Percentiles rank a stretch among this genome's conserved stretches.
These are phyloP conservation scores for Symbiodinium pilosum DNA, from an alignment of 73 alveolate species.

Conservation along the genomic window DNA sequence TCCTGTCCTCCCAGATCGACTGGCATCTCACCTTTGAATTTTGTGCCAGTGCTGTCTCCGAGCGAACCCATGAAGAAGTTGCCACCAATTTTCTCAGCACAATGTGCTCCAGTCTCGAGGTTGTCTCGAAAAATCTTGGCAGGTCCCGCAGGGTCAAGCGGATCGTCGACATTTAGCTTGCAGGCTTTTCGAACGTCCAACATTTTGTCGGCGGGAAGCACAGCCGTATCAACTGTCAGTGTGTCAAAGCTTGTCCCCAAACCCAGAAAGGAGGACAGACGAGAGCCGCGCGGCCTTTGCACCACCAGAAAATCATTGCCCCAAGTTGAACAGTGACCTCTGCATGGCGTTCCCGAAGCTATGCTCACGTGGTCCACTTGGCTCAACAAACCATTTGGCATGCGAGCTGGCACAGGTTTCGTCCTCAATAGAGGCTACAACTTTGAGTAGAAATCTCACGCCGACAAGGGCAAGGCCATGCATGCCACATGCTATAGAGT, in stretches of 20 bases:
- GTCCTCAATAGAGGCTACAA: neutral
- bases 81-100: neutral
- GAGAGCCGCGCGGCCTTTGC: neutral
- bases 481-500: too few species aligned
- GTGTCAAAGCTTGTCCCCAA: neutral
- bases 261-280: neutral
- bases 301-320: neutral
- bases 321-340: neutral
- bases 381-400: conserved; percentile 11
- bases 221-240: neutral
- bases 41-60: neutral
- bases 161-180: neutral
- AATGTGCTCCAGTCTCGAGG: neutral
- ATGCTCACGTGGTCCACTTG: neutral
- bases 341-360: neutral
- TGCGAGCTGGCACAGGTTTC: neutral
- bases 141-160: neutral
- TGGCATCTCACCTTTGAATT: neutral
- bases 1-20: neutral
- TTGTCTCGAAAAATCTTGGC: conserved; percentile 14
- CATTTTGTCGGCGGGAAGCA: neutral
- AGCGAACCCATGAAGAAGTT: neutral
- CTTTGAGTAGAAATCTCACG: neutral
- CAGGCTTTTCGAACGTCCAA: conserved; percentile 12
- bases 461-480: too few species aligned